These are phyloP conservation scores for Hexamita inflata DNA, from an alignment of 208 protist species.

Conservation along the genomic window DNA sequence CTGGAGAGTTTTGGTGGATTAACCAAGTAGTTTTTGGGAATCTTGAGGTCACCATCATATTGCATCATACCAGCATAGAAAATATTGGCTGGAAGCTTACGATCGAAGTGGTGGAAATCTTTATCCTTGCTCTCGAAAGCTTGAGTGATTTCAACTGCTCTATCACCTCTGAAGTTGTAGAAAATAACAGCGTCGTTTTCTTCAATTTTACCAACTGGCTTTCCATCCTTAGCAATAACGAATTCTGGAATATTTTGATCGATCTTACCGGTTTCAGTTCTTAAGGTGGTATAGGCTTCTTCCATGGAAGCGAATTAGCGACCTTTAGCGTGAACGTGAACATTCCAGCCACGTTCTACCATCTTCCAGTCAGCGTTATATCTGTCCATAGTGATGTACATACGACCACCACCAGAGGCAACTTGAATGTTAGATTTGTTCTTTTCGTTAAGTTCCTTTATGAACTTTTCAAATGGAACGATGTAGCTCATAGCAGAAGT, in stretches of 20 bases:
- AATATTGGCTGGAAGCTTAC: slow-evolving; percentile 53
- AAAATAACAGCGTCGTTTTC: slow-evolving; percentile 73
- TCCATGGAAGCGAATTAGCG: not conserved
- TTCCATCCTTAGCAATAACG: slow-evolving; percentile 54
- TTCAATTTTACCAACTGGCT: slow-evolving; percentile 63
- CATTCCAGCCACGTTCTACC: slow-evolving; percentile 70
- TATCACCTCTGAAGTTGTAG: slow-evolving; percentile 78
- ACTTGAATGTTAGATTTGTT: not conserved
- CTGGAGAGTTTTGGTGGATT: slow-evolving; percentile 62
- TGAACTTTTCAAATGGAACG: slow-evolving; percentile 62
- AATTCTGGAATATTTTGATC: slow-evolving; percentile 81
- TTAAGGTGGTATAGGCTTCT: not conserved
- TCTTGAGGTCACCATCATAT: slow-evolving; percentile 74
- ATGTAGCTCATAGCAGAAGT: slow-evolving; percentile 68
- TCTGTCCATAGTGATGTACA: slow-evolving; percentile 80
- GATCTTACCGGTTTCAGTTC: slow-evolving; percentile 32
- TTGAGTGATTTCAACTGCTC: slow-evolving; percentile 72
- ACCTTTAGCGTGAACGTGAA: slow-evolving; percentile 68
- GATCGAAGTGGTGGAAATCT: slow-evolving; percentile 67
- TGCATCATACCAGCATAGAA: slow-evolving; percentile 75
- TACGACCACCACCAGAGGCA: slow-evolving; percentile 72
- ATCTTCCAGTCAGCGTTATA: slow-evolving; percentile 79
- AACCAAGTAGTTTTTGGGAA: slow-evolving; percentile 76
- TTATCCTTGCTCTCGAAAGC: slow-evolving; percentile 63
- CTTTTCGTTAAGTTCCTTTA: slow-evolving; percentile 49